Conservation (phyloP, 1,139 yeast species). For the Nakaseomyces kungkrabaensis region DNA sequence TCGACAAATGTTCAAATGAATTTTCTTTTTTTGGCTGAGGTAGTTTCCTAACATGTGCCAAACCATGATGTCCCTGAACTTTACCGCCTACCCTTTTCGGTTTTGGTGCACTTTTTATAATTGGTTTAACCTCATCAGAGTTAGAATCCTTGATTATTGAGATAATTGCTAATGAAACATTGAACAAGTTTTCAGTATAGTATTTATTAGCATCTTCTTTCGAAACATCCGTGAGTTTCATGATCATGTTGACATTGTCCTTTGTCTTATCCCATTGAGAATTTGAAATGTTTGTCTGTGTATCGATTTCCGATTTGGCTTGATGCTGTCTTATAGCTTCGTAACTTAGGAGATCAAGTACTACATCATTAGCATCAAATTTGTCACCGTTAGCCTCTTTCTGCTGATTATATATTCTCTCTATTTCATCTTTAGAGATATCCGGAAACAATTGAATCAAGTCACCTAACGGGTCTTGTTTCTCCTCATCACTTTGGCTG, state of each 20-base stretch:
- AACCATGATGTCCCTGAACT: conserved; percentile 16
- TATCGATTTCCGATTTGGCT: not conserved
- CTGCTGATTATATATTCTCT: conserved; percentile 7
- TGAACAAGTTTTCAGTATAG: not conserved
- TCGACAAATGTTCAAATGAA: not conserved
- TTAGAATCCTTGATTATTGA: not conserved
- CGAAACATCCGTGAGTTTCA: conserved; percentile 14
- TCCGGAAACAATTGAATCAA: conserved; percentile 12
- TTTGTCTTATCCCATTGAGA: conserved; percentile 7
- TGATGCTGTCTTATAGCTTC: conserved; percentile 11
- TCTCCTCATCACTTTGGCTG: conserved; percentile 2
- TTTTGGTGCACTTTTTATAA: not conserved
- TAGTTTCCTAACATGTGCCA: conserved; percentile 11
- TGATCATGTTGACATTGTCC: conserved; percentile 10
- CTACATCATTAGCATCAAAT: conserved; percentile 9
- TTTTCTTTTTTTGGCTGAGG: not conserved
- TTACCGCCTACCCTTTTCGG: conserved; percentile 6
- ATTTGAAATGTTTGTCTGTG: not conserved
- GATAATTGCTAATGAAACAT: not conserved
- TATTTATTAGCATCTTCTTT: conserved; percentile 13
- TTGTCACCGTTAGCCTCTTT: conserved; percentile 1
- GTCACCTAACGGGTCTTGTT: conserved; percentile 1
- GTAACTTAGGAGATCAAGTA: conserved; percentile 16
- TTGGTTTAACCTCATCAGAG: not conserved
- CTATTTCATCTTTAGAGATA: conserved; percentile 4